Evolutionary conservation across 2,329 filamentous ascomycete species (phyloP), one percentile per base, ranked within the genome.

Genomic region (Leptosphaerulina australis): DNA sequence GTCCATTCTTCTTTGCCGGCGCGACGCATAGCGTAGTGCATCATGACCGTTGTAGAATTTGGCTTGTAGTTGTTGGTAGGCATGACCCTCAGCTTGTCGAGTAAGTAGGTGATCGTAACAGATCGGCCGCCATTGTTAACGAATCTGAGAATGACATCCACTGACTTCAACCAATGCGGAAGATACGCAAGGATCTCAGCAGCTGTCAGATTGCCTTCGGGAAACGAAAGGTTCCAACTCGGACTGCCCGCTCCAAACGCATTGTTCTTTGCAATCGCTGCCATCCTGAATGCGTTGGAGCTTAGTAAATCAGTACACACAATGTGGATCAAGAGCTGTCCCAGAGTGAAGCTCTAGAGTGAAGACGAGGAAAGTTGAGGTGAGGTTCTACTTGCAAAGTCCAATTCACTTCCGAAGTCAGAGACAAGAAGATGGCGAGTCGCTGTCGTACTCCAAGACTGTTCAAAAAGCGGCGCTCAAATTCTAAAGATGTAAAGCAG

Each of bases 111-210:
- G n/a, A 51, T 43, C 2, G 26, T 40, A 3, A 25, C 66, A 62
- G 29, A 64, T 62, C 24, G 43, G 30, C 15, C 48, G 17, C 48
- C 48, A 20, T 51, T 36, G 10, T 37, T 36, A 15, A 62, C 21
- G 24, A 71, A 48, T 4, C 68, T 58, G 15, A 64, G 52, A 18
- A 65, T 50, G 0, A 70, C 60, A 35, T 68, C 62, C 17, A 56
- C 28, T 1, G 55, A 63, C 37, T 66, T 64, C 25, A 68, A 52
- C 54, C 58, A 64, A 5, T 63, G 52, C 1, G 68, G 67, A 4
- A 63, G 37, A 22, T 68, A 69, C 0, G 58, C 54, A 0, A 66
- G 20, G 7, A 69, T 49, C 33, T 71, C 67, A 1, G 57, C 52
- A 0, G 59, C 60, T 1, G 67, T 69, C 22, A 69, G 12, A 26